Percentiles rank a stretch among this genome's conserved stretches.
Evolutionary conservation across 345 rosid species (phyloP).

Genomic region (Euphorbia tirucalli): DNA sequence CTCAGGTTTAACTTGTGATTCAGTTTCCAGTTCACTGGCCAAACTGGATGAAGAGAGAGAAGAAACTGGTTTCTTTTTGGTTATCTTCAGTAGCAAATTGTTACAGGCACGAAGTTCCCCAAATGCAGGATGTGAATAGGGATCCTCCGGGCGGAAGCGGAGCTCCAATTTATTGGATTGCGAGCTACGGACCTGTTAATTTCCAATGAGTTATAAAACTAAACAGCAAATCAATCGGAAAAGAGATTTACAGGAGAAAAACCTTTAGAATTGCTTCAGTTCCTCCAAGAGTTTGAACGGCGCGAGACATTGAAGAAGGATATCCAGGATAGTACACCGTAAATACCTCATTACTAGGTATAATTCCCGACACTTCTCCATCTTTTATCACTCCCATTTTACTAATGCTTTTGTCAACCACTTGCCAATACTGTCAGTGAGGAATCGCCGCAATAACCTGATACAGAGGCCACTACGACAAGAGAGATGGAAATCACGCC

Average conservation of each 20-base stretch:
- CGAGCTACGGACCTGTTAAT: conserved; percentile 54
- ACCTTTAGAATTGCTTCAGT: conserved; percentile 61
- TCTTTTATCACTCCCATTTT: conserved; percentile 68
- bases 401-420: not conserved
- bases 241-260: not conserved
- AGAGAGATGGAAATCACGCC: not conserved
- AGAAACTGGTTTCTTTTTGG: conserved; percentile 33
- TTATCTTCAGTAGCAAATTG: conserved; percentile 55
- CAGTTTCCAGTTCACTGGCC: not conserved
- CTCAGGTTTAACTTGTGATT: conserved; percentile 11
- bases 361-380: conserved; percentile 59
- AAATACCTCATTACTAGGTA: conserved; percentile 57
- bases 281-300: conserved; percentile 82
- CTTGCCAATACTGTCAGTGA: not conserved
- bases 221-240: not conserved
- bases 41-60: conserved; percentile 1
- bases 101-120: conserved; percentile 60
- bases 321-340: conserved; percentile 83
- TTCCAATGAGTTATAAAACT: not conserved
- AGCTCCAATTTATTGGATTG: conserved; percentile 63
- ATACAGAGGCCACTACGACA: not conserved
- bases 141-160: conserved; percentile 87
- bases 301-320: conserved; percentile 70
- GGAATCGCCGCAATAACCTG: not conserved
- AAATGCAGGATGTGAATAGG: conserved; percentile 71